Base-by-base conservation (phyloP, 805 yeast genomes). In the Starmerella floricola region DNA sequence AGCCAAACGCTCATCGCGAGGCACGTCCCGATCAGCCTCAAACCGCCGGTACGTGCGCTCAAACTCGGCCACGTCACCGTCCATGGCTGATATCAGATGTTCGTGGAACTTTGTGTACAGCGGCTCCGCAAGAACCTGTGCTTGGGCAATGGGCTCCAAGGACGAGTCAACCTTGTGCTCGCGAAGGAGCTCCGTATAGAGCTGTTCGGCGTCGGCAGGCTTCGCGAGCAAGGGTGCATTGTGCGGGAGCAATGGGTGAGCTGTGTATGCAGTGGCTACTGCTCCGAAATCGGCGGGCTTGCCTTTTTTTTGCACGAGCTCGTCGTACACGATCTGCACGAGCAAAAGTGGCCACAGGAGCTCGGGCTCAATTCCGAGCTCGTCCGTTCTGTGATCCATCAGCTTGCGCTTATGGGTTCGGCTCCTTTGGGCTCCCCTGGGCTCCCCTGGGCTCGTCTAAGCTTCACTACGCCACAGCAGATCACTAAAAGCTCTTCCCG, bases 321-420 rank as follows among this genome's bases (percentile, higher is more conserved):
- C 45, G 39, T 61, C 63, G 31, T 60, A 58, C n/a, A 62, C 56
- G 23, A 55, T 43, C 40, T 61, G 65, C 2, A 54, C 55, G 13
- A 61, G 53, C 11, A 61, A 44, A 23, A 61, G 54, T 39, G 53
- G 52, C 51, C 53, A 56, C 20, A 60, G 47, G 17, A 52, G 46
- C 31, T 46, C 51, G 11, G 50, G 53, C 16, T 34, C 47, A 8
- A 35, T 41, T 2, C 40, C 48, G 2, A 42, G 39, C 36, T 42
- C 51, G 27, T 41, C 39, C 6, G 37, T 47, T 38, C 40, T 36
- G 26, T n/a, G n/a, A n/a, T n/a, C n/a, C n/a, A n/a, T n/a, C n/a
- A n/a, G n/a, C n/a, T n/a, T n/a, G n/a, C n/a, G n/a, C n/a, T n/a
- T n/a, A n/a, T n/a, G n/a, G n/a, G n/a, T n/a, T n/a, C n/a, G n/a